phyloP scores from a whole-genome alignment of 1,284 basidiomycete species.

The Erythrobasidium hasegawianum region DNA sequence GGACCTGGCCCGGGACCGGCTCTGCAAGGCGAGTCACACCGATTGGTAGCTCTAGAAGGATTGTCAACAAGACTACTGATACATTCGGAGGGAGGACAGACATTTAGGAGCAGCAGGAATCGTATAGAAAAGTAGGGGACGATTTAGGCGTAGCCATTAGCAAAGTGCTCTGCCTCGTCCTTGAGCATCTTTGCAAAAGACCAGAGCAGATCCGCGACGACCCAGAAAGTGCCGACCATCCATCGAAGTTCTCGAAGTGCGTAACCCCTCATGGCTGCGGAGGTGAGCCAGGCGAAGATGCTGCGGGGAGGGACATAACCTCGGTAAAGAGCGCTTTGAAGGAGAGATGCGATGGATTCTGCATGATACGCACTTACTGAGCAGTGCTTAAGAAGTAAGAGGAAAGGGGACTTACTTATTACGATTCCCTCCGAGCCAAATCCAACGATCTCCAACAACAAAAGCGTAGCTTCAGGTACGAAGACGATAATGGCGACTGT shows the following conservation, averaged over 20 bases:
- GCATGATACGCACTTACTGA: neutral
- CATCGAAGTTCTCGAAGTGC: neutral
- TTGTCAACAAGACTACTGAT: no score
- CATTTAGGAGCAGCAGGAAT: no score
- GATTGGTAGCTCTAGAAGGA: no score
- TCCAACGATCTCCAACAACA: neutral
- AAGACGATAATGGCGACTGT: neutral
- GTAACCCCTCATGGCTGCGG: neutral
- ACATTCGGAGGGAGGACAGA: no score
- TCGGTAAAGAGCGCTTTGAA: neutral
- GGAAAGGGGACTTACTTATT: neutral
- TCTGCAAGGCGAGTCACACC: no score
- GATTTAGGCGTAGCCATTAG: no score
- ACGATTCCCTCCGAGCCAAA: neutral
- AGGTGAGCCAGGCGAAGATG: constrained; percentile 2
- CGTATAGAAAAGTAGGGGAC: no score
- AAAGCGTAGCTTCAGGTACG: neutral
- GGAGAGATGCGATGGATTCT: neutral
- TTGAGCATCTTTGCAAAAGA: no score
- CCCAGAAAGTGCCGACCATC: neutral
- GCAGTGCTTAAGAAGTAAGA: neutral
- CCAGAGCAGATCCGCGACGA: neutral
- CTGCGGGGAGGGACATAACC: neutral
- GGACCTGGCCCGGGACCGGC: no score
- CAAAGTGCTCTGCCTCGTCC: no score